These are phyloP conservation scores for Rutidosis leptorrhynchoides DNA, from an alignment of 129 eudicot genomes.

Conservation along the genomic window DNA sequence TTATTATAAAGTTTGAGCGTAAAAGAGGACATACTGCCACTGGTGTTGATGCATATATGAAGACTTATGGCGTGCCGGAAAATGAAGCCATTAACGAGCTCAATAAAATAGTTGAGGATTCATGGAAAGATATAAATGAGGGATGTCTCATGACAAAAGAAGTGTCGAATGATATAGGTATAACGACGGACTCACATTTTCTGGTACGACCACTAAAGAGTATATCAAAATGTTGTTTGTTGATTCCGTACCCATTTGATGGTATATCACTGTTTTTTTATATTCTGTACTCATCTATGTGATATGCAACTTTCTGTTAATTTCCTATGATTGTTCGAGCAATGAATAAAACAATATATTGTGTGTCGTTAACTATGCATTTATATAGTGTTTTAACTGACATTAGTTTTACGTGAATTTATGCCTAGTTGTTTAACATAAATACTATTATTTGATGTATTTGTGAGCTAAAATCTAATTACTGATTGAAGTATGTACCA, in stretches of 20 bases:
- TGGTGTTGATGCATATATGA: constrained; percentile 8
- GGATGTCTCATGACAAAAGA: neutral
- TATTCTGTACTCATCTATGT: neutral
- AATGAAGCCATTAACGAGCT: neutral
- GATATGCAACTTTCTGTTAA: too few species aligned
- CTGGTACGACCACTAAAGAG: neutral
- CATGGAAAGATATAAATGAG: constrained; percentile 7
- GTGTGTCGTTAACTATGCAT: neutral
- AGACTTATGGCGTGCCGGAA: neutral
- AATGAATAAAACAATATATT: too few species aligned
- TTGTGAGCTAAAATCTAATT: too few species aligned
- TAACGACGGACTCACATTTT: neutral
- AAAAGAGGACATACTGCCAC: neutral
- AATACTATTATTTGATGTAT: too few species aligned
- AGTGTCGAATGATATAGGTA: neutral
- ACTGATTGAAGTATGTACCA: too few species aligned
- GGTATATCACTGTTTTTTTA: neutral
- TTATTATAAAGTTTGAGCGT: neutral
- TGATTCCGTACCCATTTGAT: neutral
- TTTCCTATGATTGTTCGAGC: too few species aligned
- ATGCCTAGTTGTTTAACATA: too few species aligned
- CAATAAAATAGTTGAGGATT: neutral
- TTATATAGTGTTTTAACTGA: too few species aligned
- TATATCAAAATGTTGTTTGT: neutral
- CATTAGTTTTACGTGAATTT: too few species aligned